Base-by-base conservation (phyloP, 2,329 filamentous ascomycete genomes). In the Beauveria sp. region DNA sequence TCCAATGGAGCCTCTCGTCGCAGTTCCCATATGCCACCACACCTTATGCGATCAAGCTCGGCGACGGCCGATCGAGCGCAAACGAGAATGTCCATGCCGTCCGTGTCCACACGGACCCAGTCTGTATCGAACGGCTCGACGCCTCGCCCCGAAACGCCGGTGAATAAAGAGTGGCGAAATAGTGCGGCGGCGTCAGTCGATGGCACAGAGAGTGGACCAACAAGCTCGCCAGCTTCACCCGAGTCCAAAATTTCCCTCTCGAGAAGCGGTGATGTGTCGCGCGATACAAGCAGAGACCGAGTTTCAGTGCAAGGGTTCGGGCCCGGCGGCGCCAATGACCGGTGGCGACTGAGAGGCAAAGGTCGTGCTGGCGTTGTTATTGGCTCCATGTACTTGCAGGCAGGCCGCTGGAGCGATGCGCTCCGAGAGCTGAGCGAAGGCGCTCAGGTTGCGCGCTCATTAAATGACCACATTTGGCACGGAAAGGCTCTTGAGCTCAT, bases 401-500 rank as follows among this genome's bases (percentile, higher is more conserved):
- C 91, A 59, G 95, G 95, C 28, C 86, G 92, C 65, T 97, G 95
- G 92, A 84, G 82, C 53, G 93, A 98, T 75, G 93, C 93, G 8
- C 74, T 98, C 51, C 89, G 86, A 71, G 91, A 96, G 70, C 83
- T 97, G 24, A 80, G 86, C 10, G 93, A 97, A 64, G 91, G 89
- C 60, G 92, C 90, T 2, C 83, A 84, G 10, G 85, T 88, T 67
- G 88, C 91, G 18, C 88, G 91, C 68, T 87, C 86, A 43, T 83
- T 90, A 63, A 93, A 91, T 68, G 95, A 99, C 74, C 91, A 96
- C 74, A 74, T 98, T n/a, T 99, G 95, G 93, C 91, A 97, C 75
- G 95, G 90, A 20, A 98, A 98, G 75, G 93, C 91, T 1, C 80
- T 99, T 22, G 96, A 99, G 71, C 86, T 93, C 31, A 90, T 96